phyloP scores from a whole-genome alignment of 2,329 filamentous ascomycete species.

The Xylaria sp. region DNA sequence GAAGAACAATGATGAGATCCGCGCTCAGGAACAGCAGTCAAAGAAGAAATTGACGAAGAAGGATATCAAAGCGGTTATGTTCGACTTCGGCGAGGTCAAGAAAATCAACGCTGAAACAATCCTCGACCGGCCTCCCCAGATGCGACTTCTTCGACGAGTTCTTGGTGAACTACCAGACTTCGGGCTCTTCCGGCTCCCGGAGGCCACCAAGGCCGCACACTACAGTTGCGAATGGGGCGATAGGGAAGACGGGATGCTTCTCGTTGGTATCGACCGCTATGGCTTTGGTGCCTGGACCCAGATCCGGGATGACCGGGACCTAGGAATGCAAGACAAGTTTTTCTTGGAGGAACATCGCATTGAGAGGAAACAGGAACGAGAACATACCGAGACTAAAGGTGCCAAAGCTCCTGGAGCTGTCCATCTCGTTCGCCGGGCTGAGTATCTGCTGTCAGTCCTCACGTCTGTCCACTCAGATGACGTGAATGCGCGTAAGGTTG shows the following conservation, averaged over 20 bases:
- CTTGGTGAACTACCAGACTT: conserved; percentile 70
- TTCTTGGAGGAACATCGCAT: conserved; percentile 98
- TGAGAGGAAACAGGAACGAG: conserved; percentile 93
- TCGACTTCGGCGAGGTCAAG: conserved; percentile 91
- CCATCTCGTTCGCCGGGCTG: conserved; percentile 89
- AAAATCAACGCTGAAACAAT: conserved; percentile 96
- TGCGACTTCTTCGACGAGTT: conserved; percentile 79
- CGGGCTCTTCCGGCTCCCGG: conserved; percentile 80
- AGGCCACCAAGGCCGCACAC: conserved; percentile 88
- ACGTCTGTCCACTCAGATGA: conserved; percentile 83
- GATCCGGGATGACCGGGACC: conserved; percentile 87
- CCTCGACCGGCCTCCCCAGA: conserved; percentile 85
- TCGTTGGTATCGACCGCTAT: conserved; percentile 88
- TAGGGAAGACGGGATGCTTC: conserved; percentile 94
- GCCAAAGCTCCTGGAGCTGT: conserved; percentile 96
- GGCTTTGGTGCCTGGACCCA: conserved; percentile 95
- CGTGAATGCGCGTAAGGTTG: conserved; percentile 72
- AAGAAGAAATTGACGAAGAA: conserved; percentile 91
- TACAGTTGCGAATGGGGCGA: conserved; percentile 93
- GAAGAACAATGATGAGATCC: conserved; percentile 69
- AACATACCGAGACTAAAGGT: conserved; percentile 74
- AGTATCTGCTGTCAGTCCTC: conserved; percentile 93
- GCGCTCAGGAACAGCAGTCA: conserved; percentile 78
- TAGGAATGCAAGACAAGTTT: conserved; percentile 86
- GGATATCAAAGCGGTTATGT: conserved; percentile 94